Base-by-base conservation (phyloP, 2,329 filamentous ascomycete species). In the Fonsecaea multimorphosa region DNA sequence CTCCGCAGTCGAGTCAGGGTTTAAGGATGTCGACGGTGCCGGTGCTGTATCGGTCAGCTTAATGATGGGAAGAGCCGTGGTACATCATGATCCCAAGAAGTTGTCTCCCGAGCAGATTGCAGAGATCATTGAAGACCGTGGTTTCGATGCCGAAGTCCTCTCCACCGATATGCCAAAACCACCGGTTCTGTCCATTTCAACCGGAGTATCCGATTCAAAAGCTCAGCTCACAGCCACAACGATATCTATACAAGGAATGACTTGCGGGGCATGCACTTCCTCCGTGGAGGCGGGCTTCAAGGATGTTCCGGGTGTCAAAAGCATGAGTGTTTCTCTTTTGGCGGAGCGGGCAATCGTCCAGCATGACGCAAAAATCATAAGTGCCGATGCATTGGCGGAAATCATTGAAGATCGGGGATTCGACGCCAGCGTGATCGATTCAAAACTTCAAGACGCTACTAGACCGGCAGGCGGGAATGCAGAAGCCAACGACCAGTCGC, bases 41-140 rank as follows among this genome's bases (percentile, higher is more conserved):
- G 91, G 90, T 69, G 92, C 85, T 72, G 92, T 98, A 65, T 96
- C 93, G 9, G 91, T 99, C 73, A 97, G 92, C 76, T 82, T 99
- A 73, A 91, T 97, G 63, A 96, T 97, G 88, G 93, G 97, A 78
- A 88, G 94, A 66, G 95, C 94, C n/a, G 93, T 98, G 49, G 84
- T 98, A 38, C 90, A 93, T 79, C 95, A 99, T 79, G 90, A 98
- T 78, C 87, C 92, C 1, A 81, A 85, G 62, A 85, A 86, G 59
- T 86, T 98, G 60, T 81, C 91, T 14, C 86, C 92, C 66, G 90
- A 93, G 40, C 81, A 89, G 71, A 86, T 98, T 66, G 87, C 87
- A 75, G 92, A 96, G 71, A 92, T 91, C 38, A 95, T 97, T 70
- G 92, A 97, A 73, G 93, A 96, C 77, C 86, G 92, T 66, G 93